Percentiles rank a stretch among this genome's conserved stretches.
Evolutionary conservation across 2,329 filamentous ascomycete species (phyloP).

Genomic region (Colletotrichum camelliae): DNA sequence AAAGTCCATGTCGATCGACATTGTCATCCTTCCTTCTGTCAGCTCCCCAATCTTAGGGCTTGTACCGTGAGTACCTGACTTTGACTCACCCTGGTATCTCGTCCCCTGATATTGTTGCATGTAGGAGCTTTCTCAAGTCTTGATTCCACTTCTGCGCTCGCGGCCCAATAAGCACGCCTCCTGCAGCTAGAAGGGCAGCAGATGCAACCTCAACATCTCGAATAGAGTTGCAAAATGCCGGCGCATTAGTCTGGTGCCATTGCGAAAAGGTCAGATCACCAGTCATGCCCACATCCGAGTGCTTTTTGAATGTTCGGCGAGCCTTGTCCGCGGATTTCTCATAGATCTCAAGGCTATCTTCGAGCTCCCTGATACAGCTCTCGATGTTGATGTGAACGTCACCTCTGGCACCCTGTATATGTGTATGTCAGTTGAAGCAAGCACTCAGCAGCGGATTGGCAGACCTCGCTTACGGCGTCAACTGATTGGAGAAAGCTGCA

Average conservation of each 20-base stretch:
- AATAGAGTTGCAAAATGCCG: neutral
- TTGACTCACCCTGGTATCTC: neutral
- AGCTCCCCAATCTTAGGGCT: neutral
- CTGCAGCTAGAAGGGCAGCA: neutral
- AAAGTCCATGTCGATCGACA: neutral
- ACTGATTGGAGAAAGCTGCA: neutral
- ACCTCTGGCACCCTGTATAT: neutral
- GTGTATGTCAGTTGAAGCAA: neutral
- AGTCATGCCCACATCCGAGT: neutral
- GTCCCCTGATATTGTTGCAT: neutral
- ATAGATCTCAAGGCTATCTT: neutral
- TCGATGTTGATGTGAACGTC: neutral
- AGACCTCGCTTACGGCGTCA: neutral
- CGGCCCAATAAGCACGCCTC: neutral
- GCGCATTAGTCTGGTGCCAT: neutral
- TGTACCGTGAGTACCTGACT: fast-evolving
- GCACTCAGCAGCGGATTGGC: neutral
- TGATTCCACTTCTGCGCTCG: neutral
- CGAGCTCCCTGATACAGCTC: neutral
- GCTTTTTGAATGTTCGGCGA: neutral
- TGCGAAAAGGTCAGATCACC: neutral
- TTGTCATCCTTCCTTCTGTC: neutral
- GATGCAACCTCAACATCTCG: neutral
- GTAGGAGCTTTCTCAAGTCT: neutral
- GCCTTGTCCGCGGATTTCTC: neutral